A percentile compares a stretch with the other conserved stretches of the same genome.
Evolutionary conservation across 2,329 filamentous ascomycete species (phyloP).

Genomic region (Colletotrichum falcatum): DNA sequence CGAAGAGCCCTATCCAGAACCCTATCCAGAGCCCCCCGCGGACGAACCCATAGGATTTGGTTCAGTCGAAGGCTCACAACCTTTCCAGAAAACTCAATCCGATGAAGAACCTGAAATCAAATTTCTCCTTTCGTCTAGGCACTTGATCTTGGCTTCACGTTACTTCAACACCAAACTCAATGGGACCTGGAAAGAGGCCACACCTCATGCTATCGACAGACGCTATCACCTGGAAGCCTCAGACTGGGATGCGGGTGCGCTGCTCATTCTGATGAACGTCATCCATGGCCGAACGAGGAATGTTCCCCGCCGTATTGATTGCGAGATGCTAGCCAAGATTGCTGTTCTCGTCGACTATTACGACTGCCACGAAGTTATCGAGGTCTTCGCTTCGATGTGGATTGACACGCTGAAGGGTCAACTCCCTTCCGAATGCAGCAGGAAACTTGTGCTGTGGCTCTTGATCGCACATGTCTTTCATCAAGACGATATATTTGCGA

Average conservation of each 20-base stretch:
- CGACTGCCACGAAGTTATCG: conserved; percentile 45
- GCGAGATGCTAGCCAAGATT: conserved; percentile 46
- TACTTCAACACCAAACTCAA: conserved; percentile 36
- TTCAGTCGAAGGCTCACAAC: not conserved
- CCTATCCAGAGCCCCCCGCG: too few relatives aligned
- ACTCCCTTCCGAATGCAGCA: conserved; percentile 13
- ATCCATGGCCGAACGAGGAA: conserved; percentile 46
- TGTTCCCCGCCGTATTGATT: conserved; percentile 42
- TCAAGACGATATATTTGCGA: not conserved
- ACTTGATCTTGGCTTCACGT: conserved; percentile 40
- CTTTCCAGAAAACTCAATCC: too few relatives aligned
- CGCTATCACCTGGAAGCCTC: conserved; percentile 29
- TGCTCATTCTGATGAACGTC: conserved; percentile 47
- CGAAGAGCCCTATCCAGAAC: not conserved
- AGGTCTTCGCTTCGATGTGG: conserved; percentile 41
- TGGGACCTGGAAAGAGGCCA: conserved; percentile 38
- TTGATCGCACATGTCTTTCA: conserved; percentile 43
- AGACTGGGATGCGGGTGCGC: conserved; percentile 46
- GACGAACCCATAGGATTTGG: not conserved
- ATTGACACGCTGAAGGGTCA: not conserved
- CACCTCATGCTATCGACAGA: not conserved
- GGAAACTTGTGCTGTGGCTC: conserved; percentile 30
- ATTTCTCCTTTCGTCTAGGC: conserved; percentile 40
- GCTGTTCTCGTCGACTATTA: conserved; percentile 49
- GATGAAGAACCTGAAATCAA: not conserved